Percentiles rank a stretch among this genome's conserved stretches.
phyloP scores from a whole-genome alignment of 1,284 basidiomycete species.

The Retiboletus flavoniger region DNA sequence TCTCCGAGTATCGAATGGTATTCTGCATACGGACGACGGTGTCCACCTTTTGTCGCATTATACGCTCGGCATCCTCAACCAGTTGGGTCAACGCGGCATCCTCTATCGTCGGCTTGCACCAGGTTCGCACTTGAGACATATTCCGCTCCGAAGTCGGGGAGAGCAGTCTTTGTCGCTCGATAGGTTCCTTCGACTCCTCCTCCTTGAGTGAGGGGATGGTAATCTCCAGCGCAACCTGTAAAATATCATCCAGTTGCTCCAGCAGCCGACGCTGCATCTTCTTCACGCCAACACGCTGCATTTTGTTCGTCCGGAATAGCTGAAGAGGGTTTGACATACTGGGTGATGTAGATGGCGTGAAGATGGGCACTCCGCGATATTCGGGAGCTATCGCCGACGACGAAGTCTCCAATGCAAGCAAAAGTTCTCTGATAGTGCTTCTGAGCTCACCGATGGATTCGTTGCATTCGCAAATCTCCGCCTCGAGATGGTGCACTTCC shows the following conservation, averaged over 20 bases:
- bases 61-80: conserved; percentile 81
- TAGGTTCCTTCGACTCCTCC: conserved; percentile 85
- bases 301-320: conserved; percentile 67
- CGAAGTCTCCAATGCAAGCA: conserved; percentile 59
- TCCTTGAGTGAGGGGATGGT: conserved; percentile 89
- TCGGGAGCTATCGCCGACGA: conserved; percentile 64
- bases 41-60: conserved; percentile 92
- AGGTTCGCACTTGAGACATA: conserved; percentile 76
- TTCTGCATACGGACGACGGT: conserved; percentile 97
- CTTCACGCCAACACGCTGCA: conserved; percentile 78
- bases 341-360: conserved; percentile 67
- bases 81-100: conserved; percentile 84
- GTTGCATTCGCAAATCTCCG: conserved; percentile 92
- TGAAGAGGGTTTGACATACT: conserved; percentile 68
- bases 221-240: conserved; percentile 79
- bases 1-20: conserved; percentile 96
- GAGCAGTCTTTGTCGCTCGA: conserved; percentile 88
- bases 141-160: conserved; percentile 84
- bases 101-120: conserved; percentile 82
- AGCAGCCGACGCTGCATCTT: conserved; percentile 79
- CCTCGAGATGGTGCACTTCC: conserved; percentile 94
- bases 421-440: conserved; percentile 78
- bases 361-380: conserved; percentile 87
- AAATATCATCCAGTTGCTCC: conserved; percentile 82
- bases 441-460: conserved; percentile 87